Base-by-base conservation (phyloP, 805 yeast species). In the Candida palmyrensis region DNA sequence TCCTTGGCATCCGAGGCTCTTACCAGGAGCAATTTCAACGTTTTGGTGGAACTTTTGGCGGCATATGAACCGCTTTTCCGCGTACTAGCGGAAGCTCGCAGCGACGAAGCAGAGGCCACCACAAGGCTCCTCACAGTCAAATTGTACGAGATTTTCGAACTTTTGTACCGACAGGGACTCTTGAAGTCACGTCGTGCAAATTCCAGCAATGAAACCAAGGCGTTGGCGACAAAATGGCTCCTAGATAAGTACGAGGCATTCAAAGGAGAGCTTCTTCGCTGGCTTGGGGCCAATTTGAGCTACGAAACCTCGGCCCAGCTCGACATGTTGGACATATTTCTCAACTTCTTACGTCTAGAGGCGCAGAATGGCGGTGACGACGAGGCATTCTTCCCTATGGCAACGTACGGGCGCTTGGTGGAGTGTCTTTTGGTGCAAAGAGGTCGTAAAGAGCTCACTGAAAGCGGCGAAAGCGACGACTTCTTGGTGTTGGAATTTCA, bases 311-410 rank as follows among this genome's bases (percentile, higher is more conserved):
- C 75, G 38, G 47, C 84, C 54, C 72, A 75, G 60, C 41, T 69
- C 51, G 79, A 73, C 41, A 54, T 60, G 24, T 47, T 75, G 51
- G 84, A 82, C 47, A 57, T 72, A 21, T 57, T 68, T 39, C 61
- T 79, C 68, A 79, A 71, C 46, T 55, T 81, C 19, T 44, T 77
- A 25, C 74, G 61, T 51, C 49, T 69, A 23, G 95, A 85, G 55
- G 66, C 80, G 20, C 51, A 56, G 19, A 54, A 71, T 49, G 59
- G 76, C 48, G 71, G 62, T 32, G 52, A 51, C 18, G 62, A 66
- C 32, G 78, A 82, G 37, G 71, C 77, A 31, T 77, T 62, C 47
- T 86, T 85, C 53, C 83, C 95, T 6, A 73, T 68, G 22, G 60
- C 57, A 29, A 62, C 74, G 8, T 78, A 67, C 49, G 71, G 56